Conservation (phyloP, 768 basidiomycete genomes). For the Pleurotus giganteus region DNA sequence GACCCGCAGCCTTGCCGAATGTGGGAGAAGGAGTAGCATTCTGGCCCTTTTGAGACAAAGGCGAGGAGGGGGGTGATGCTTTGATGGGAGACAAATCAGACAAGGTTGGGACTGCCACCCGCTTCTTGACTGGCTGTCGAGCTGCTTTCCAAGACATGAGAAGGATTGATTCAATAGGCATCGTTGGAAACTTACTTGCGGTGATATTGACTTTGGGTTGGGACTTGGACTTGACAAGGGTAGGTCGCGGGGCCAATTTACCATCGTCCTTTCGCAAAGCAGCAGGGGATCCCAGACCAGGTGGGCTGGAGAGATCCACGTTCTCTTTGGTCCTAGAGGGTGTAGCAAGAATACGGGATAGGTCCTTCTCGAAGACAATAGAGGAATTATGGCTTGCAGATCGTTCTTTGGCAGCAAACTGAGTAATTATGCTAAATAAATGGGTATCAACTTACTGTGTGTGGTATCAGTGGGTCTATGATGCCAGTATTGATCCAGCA, state of each 20-base stretch:
- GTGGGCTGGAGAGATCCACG: conserved; percentile 30
- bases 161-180: neutral
- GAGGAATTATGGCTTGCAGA: conserved; percentile 47
- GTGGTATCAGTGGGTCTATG: conserved; percentile 23
- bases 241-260: conserved; percentile 17
- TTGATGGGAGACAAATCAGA: conserved; percentile 50
- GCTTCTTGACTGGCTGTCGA: conserved; percentile 36
- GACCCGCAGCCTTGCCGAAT: neutral
- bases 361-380: conserved; percentile 49
- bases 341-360: conserved; percentile 34
- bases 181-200: conserved; percentile 31
- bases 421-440: neutral
- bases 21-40: neutral
- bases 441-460: conserved; percentile 39
- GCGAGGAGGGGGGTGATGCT: conserved; percentile 47
- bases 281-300: conserved; percentile 23
- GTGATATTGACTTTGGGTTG: conserved; percentile 39
- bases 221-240: conserved; percentile 37
- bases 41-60: conserved; percentile 15
- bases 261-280: conserved; percentile 12
- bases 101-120: conserved; percentile 28
- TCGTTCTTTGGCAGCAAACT: conserved; percentile 31
- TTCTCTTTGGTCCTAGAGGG: conserved; percentile 20
- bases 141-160: conserved; percentile 6
- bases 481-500: conserved; percentile 69